Base-by-base conservation (phyloP, 306 rosid species). In the Ormosia emarginata region DNA sequence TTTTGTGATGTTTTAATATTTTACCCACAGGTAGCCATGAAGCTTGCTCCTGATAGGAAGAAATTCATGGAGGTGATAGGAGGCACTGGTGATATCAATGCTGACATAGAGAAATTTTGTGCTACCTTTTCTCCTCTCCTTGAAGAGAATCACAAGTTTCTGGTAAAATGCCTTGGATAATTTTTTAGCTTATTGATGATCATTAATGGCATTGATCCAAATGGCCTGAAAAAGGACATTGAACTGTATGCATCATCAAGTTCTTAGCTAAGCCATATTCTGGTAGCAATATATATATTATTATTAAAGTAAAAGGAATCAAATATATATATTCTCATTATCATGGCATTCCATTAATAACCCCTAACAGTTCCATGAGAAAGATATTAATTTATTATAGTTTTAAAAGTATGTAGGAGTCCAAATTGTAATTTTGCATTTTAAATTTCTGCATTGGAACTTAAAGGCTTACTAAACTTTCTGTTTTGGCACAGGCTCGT, bases 21-120 rank as follows among this genome's bases (percentile, higher is more conserved):
- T 59, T 30, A 67, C 46, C 67, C 83, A 68, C 85, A 96, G 99
- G 75, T 96, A 58, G 99, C 99, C 18, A 91, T 96, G 99, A 96
- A 93, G 90, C 94, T 96, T 24, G 99, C 99, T 76, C 99, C 99
- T 7, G 98, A 96, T 74, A 90, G 99, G 78, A 93, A 91, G 89
- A 96, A 93, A 89, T 96, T 96, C 89, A 93, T 96, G 97, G 98
- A 92, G 0, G 97, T 96, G 75, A 67, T 96, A 65, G 91, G 88
- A 33, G 93, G 99, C 71, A 73, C 83, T 1, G 97, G 97, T 58
- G 93, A 93, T 77, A 47, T 91, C 65, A 79, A 66, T 75, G 90
- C 75, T 40, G 98, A 93, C 86, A 96, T 93, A 17, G 92, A 89
- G 67, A 83, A 90, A 65, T 96, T 96, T 55, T 93, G 97, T 74